Percentiles rank a stretch among this genome's conserved stretches.
phyloP scores from a whole-genome alignment of 495 filamentous ascomycete genomes.

The Penicillium macrosclerotiorum region DNA sequence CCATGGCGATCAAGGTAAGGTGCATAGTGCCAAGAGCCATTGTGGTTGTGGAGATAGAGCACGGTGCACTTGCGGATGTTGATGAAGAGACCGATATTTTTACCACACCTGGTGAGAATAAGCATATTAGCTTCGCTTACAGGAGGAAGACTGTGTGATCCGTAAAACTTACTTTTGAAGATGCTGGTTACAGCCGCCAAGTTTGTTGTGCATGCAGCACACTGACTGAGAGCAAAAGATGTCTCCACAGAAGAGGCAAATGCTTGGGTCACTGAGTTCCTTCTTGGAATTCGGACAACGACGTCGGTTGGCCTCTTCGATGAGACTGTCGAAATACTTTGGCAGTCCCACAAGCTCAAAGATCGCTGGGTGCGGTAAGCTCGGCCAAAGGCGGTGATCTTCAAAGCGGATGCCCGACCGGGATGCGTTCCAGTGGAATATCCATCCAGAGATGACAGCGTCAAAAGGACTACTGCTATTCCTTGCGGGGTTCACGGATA shows the following conservation, averaged over 20 bases:
- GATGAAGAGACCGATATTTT: slow-evolving; percentile 85
- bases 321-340: slow-evolving; percentile 86
- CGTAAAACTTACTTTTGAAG: slow-evolving; percentile 81
- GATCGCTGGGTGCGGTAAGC: slow-evolving; percentile 79
- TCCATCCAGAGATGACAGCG: slow-evolving; percentile 73
- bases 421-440: slow-evolving; percentile 59
- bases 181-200: slow-evolving; percentile 89
- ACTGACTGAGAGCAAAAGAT: slow-evolving; percentile 93
- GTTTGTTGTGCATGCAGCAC: slow-evolving; percentile 74
- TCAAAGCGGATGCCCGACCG: slow-evolving; percentile 43
- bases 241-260: slow-evolving; percentile 94
- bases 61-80: slow-evolving; percentile 94
- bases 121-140: slow-evolving; percentile 12
- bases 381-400: slow-evolving; percentile 44
- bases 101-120: slow-evolving; percentile 66
- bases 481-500: slow-evolving; percentile 35
- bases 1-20: slow-evolving; percentile 96
- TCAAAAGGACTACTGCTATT: slow-evolving; percentile 38
- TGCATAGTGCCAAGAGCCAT: slow-evolving; percentile 80
- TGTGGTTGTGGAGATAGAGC: slow-evolving; percentile 75
- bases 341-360: slow-evolving; percentile 93
- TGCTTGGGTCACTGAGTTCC: slow-evolving; percentile 80
- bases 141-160: not conserved
- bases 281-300: slow-evolving; percentile 88
- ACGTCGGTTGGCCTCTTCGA: slow-evolving; percentile 82